Base-by-base conservation (phyloP, 805 yeast genomes). In the Yarrowia sp. region DNA sequence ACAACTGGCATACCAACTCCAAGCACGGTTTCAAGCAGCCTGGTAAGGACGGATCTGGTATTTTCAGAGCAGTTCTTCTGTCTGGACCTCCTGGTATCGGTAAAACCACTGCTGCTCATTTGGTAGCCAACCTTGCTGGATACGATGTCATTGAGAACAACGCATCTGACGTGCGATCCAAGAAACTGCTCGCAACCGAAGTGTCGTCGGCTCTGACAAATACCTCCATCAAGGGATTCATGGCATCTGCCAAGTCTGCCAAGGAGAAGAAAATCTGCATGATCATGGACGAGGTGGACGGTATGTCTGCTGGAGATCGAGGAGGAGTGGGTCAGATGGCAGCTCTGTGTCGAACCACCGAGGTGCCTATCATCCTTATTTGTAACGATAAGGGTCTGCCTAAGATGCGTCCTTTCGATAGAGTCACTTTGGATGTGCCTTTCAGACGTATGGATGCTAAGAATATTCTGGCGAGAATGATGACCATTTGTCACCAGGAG, bases 241-340 rank as follows among this genome's bases (percentile, higher is more conserved):
- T 90, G 77, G 78, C 82, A 64, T 71, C 75, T 18, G 68, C 64
- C 7, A 69, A 69, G 10, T 73, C 72, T 53, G 69, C 66, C 15
- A 67, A 63, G 69, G 79, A 82, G 55, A 81, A 83, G 62, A 86
- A 83, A 67, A 86, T 93, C 70, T 90, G 92, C 65, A 80, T 95
- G 53, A 88, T 95, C 68, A 92, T 95, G 98, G 99, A 95, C 77
- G 99, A 95, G 78, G 98, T 95, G 35, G 99, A 95, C 75, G 99
- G 99, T 70, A 95, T 95, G 98, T 90, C 97, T 44, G 92, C 96
- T 73, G 99, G 99, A 68, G 99, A 95, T 76, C 87, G 95, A 71
- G 99, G 99, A 67, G 99, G 99, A 68, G 97, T 95, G 32, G 98
- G 97, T 28, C 96, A 92, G 67, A 81, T 95, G 75, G 91, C 98